Evolutionary conservation across 2,329 filamentous ascomycete genomes (phyloP).

Genomic region (Aspergillus proliferans): DNA sequence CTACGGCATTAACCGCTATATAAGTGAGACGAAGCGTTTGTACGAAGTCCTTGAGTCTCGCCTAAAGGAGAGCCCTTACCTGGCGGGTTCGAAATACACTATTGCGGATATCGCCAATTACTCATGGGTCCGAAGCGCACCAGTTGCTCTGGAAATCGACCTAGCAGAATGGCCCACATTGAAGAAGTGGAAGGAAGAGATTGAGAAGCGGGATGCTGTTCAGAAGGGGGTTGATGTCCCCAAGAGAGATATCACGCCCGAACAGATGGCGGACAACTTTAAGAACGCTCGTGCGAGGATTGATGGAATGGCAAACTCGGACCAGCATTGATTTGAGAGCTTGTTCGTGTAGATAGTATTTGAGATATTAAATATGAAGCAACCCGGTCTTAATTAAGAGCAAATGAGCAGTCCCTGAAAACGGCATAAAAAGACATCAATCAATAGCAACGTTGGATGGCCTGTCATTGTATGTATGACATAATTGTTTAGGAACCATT

Average conservation of each 20-base stretch:
- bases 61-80: constrained; percentile 36
- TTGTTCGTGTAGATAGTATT: not conserved
- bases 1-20: constrained; percentile 44
- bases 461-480: not conserved
- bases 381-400: not conserved
- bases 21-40: constrained; percentile 44
- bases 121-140: constrained; percentile 33
- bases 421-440: no score
- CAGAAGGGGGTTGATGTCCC: constrained; percentile 18
- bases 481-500: not conserved
- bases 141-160: constrained; percentile 21
- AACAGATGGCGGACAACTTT: constrained; percentile 7
- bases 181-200: constrained; percentile 25
- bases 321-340: constrained; percentile 12
- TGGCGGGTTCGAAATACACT: constrained; percentile 43
- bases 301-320: constrained; percentile 14
- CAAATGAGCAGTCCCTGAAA: no score
- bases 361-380: not conserved
- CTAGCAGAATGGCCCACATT: constrained; percentile 26
- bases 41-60: constrained; percentile 42
- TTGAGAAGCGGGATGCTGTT: constrained; percentile 24
- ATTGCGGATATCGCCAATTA: constrained; percentile 45
- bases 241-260: constrained; percentile 1
- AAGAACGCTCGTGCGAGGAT: constrained; percentile 13
- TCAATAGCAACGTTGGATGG: no score